Evolutionary conservation across 2,329 filamentous ascomycete species (phyloP), one percentile per base, ranked within the genome.

Genomic region (Penicillium frequentans): DNA sequence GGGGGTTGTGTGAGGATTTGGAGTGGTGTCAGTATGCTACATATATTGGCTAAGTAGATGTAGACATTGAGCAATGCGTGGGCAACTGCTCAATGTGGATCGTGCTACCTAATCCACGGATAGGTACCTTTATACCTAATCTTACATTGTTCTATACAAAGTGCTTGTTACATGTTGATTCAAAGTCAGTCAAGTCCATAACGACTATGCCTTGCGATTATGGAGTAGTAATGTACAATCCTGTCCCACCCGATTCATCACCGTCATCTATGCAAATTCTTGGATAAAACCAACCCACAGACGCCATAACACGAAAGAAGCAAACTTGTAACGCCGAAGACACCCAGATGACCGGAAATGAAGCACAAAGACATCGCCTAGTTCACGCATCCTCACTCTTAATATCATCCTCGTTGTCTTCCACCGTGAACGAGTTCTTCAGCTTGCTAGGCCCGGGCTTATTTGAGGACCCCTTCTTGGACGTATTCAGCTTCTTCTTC

Each of bases 401-500:
- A 29, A 70, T 64, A 48, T 73, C 71, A 24, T 65, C 66, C 19
- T 72, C 71, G 47, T 72, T 62, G 16, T 70, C 71, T 45, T 69
- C 59, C 11, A 67, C 70, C 1, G 74, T 77, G 23, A 76, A 70
- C 29, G 73, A 75, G 60, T 77, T 76, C 54, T 76, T 77, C 31
- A 77, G 62, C 60, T 77, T 77, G 58, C 75, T 77, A 29, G 71
- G 68, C 3, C 70, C 66, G 7, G 75, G 75, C 52, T 77, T 78
- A 49, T 70, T 72, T 26, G 62, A 65, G 2, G 70, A 68, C 23
- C 68, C 61, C 60, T 76, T 74, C 56, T 77, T 77, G 6, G 67
- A 66, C n/a, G 61, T 65, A 44, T 72, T 74, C 16, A 68, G 58
- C 54, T 81, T 81, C 69, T 82, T 82, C 71, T 81, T 82, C 63